Evolutionary conservation across 257 asterid genomes (phyloP), one percentile per base, ranked within the genome.

Genomic region (Avicennia marina): DNA sequence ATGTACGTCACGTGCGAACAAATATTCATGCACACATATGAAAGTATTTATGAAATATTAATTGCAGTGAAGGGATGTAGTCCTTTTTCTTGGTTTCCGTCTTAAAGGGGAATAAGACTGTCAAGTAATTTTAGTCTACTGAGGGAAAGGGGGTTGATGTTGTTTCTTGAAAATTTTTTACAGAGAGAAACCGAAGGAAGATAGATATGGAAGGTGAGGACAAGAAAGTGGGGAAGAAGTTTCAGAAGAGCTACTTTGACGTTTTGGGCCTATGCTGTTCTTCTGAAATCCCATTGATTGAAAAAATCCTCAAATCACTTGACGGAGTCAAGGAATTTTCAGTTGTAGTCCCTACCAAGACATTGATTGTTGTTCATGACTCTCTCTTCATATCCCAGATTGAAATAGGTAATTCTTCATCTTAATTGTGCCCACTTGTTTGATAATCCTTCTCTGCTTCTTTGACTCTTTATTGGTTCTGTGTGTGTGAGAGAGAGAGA

Each of bases 201-300:
- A n/a, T n/a, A n/a, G n/a, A n/a, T n/a, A n/a, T 34, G n/a, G 1
- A 15, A 34, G 52, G 29, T 24, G 11, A 43, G 4, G 0, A 24
- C 5, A 41, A 18, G 21, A 18, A 11, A 11, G 29, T 20, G 7
- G 53, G 46, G 40, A 66, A 53, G 10, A 74, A 80, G 53, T 60
- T 79, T 11, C 71, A 89, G 67, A 89, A 93, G 33, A 88, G 94
- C 65, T 93, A 93, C 40, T 84, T 93, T 4, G 97, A 93, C 53
- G 97, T 93, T 0, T 25, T 93, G 77, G 98, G 98, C 1, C 72
- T 93, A 3, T 82, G 95, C 16, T 85, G 95, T 33, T 32, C 91
- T 0, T 82, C 95, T 0, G 95, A 85, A 49, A 58, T 85, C 31
- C 82, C 78, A 0, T 7, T 85, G 29, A 66, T 85, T 11, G 84